phyloP scores from a whole-genome alignment of 352 stramenopile genomes.

The Thraustochytrium striatum region DNA sequence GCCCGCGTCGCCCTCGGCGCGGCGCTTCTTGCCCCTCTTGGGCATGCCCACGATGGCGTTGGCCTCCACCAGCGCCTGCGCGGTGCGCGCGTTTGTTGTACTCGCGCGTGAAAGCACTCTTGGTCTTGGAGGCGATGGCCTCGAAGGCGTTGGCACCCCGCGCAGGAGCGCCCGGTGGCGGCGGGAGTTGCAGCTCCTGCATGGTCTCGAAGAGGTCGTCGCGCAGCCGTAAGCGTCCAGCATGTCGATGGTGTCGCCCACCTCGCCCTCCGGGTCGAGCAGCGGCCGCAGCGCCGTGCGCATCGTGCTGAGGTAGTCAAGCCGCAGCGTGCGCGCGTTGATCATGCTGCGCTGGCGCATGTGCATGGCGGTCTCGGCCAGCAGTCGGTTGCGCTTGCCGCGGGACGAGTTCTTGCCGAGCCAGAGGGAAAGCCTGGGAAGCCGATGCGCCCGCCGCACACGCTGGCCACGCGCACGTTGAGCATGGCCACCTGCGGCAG shows the following conservation, averaged over 20 bases:
- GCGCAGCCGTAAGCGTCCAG: constrained; percentile 91
- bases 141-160: too few relatives aligned
- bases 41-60: constrained; percentile 57
- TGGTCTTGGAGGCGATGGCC: constrained; percentile 70
- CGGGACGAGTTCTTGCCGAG: constrained; percentile 94
- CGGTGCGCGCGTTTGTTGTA: constrained; percentile 89
- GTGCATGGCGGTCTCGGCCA: constrained; percentile 90
- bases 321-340: constrained; percentile 52
- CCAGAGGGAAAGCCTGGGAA: constrained; percentile 74
- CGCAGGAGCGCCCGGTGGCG: constrained; percentile 65
- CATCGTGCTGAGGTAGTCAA: constrained; percentile 52
- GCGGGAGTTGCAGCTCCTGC: constrained; percentile 64
- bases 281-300: constrained; percentile 46
- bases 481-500: constrained; percentile 82
- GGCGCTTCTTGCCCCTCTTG: constrained; percentile 55
- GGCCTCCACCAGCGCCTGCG: constrained; percentile 85
- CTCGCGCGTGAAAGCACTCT: constrained; percentile 84
- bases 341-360: constrained; percentile 71
- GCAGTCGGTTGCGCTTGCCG: constrained; percentile 86
- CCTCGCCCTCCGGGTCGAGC: constrained; percentile 42
- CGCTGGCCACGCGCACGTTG: constrained; percentile 72
- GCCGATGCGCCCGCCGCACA: constrained; percentile 59
- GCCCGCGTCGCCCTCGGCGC: background rate
- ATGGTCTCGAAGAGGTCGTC: constrained; percentile 96
- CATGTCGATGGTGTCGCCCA: constrained; percentile 82